phyloP scores from a whole-genome alignment of 306 rosid genomes.

The Carpinus viminea region DNA sequence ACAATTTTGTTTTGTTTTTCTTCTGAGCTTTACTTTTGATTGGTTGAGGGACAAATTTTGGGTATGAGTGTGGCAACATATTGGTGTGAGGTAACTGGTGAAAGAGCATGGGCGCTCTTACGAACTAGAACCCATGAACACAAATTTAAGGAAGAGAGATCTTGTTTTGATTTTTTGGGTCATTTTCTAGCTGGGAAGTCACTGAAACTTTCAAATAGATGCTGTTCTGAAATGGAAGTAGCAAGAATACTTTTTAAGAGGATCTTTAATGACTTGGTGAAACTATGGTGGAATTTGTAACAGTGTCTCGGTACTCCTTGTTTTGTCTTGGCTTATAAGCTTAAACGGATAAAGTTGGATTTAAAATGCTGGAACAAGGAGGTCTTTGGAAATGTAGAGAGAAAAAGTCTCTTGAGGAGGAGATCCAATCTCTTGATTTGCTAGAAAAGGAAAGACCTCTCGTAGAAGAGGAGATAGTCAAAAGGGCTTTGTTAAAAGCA shows the following conservation, averaged over 20 bases:
- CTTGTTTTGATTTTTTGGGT: not conserved
- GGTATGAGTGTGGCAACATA: not conserved
- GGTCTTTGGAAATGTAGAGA: too few relatives aligned
- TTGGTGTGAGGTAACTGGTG: not conserved
- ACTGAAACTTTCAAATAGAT: not conserved
- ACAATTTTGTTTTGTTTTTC: too few relatives aligned
- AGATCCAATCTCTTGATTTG: too few relatives aligned
- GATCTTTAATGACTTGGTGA: not conserved
- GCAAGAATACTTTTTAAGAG: not conserved
- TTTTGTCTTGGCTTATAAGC: too few relatives aligned
- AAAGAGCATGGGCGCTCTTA: not conserved
- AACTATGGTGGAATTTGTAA: too few relatives aligned
- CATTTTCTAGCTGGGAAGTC: not conserved
- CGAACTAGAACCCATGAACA: not conserved
- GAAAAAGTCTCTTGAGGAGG: too few relatives aligned
- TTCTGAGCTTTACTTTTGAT: not conserved
- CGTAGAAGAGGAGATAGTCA: too few relatives aligned
- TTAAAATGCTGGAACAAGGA: too few relatives aligned
- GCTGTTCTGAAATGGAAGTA: not conserved
- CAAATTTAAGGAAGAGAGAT: not conserved
- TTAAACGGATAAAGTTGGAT: too few relatives aligned
- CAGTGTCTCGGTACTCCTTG: too few relatives aligned
- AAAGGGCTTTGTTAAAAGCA: too few relatives aligned
- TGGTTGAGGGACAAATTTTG: not conserved
- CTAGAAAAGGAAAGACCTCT: too few relatives aligned